These are phyloP conservation scores for Hygrophoropsis aurantiaca DNA, from an alignment of 768 basidiomycete species.

Conservation along the genomic window DNA sequence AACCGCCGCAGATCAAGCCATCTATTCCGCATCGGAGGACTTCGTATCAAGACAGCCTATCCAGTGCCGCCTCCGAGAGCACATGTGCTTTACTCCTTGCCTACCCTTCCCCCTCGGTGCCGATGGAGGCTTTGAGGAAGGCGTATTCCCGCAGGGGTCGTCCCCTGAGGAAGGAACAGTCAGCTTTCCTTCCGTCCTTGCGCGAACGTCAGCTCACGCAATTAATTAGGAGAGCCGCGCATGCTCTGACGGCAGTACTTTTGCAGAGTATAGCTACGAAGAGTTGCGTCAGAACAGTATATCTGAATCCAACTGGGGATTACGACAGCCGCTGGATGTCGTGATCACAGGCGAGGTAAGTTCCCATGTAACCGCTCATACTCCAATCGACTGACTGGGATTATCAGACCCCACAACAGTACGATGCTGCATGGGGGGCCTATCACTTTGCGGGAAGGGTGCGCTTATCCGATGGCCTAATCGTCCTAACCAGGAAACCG, in stretches of 20 bases:
- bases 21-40: constrained; percentile 17
- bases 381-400: constrained; percentile 1
- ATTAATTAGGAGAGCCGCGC: constrained; percentile 16
- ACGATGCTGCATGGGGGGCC: constrained; percentile 66
- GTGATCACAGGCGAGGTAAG: constrained; percentile 35
- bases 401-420: constrained; percentile 49
- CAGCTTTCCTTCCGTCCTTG: constrained; percentile 7
- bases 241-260: constrained; percentile 27
- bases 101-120: constrained; percentile 29
- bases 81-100: constrained; percentile 42
- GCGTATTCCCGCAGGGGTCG: background rate
- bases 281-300: constrained; percentile 28
- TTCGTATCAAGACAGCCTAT: constrained; percentile 49
- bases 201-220: constrained; percentile 20
- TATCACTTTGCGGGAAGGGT: constrained; percentile 62
- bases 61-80: constrained; percentile 48
- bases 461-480: constrained; percentile 52
- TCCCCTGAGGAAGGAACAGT: constrained; percentile 20
- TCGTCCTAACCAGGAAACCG: constrained; percentile 61
- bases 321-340: constrained; percentile 33
- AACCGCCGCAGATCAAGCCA: constrained; percentile 8
- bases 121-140: constrained; percentile 17
- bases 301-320: constrained; percentile 24
- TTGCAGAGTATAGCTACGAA: constrained; percentile 27
- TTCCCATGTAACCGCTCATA: constrained; percentile 5